Conservation (phyloP, 78 protist species). For the Neovahlkampfia damariscottae region DNA sequence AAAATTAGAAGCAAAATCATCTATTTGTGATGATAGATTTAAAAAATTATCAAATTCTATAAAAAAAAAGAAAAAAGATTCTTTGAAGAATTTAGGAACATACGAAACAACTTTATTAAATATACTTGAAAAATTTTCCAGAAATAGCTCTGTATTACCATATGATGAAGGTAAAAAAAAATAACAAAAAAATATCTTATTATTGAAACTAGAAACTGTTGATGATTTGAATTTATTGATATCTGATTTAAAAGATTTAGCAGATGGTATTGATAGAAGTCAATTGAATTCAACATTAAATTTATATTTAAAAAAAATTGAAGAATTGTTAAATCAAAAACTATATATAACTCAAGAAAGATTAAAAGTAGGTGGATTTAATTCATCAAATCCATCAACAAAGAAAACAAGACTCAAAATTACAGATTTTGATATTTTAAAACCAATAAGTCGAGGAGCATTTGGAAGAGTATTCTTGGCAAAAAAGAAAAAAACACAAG, state of each 20-base stretch:
- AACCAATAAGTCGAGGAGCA: slow-evolving; percentile 55
- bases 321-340: background rate
- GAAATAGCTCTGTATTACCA: background rate
- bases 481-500: slow-evolving; percentile 44
- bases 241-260: background rate
- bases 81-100: no score
- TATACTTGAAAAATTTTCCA: background rate
- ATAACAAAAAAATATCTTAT: background rate
- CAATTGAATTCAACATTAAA: background rate
- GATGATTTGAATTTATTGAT: background rate
- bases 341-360: background rate
- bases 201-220: background rate
- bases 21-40: slow-evolving; percentile 1
- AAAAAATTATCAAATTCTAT: background rate
- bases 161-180: background rate
- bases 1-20: background rate
- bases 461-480: slow-evolving; percentile 69
- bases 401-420: slow-evolving; percentile 9
- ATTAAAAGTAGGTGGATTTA: background rate
- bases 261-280: background rate
- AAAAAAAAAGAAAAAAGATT: background rate
- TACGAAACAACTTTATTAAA: background rate
- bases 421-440: slow-evolving; percentile 44
- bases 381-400: no score
- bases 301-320: background rate